These are phyloP conservation scores for Termitomyces sp. DNA, from an alignment of 768 basidiomycete species.

Conservation along the genomic window DNA sequence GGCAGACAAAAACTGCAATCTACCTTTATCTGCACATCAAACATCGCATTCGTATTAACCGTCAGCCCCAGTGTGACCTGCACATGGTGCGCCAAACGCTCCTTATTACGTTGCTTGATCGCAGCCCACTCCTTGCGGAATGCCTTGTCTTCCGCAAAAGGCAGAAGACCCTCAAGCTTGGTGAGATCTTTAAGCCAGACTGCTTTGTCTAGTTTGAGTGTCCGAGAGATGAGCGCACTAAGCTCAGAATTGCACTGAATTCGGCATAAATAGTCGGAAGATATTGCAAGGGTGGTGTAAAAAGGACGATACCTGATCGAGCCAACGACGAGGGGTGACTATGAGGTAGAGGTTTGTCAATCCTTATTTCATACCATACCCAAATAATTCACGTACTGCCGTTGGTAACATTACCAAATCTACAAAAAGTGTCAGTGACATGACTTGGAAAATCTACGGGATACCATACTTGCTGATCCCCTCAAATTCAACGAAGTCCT, in stretches of 20 bases:
- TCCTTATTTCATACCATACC: not conserved
- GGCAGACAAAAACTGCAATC: constrained; percentile 4
- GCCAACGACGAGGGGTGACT: constrained; percentile 93
- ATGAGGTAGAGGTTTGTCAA: not conserved
- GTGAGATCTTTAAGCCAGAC: constrained; percentile 84
- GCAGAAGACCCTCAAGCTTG: constrained; percentile 72
- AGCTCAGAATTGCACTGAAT: constrained; percentile 83
- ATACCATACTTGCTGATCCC: constrained; percentile 71
- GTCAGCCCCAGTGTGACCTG: constrained; percentile 63
- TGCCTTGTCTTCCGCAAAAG: constrained; percentile 60
- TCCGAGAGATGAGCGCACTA: constrained; percentile 76
- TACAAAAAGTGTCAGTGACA: constrained; percentile 12
- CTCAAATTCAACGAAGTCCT: constrained; percentile 92
- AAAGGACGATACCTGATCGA: constrained; percentile 53
- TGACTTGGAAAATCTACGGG: not conserved
- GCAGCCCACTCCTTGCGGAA: constrained; percentile 80
- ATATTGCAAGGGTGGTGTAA: not conserved
- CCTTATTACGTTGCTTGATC: constrained; percentile 89
- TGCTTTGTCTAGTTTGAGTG: constrained; percentile 66
- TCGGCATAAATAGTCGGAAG: not conserved
- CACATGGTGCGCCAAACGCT: constrained; percentile 74
- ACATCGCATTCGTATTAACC: constrained; percentile 74
- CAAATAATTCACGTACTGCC: constrained; percentile 56
- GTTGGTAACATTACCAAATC: constrained; percentile 89
- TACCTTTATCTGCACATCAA: constrained; percentile 88